Base-by-base conservation (phyloP, 164 flowering plant species). In the Magnolia officinalis region DNA sequence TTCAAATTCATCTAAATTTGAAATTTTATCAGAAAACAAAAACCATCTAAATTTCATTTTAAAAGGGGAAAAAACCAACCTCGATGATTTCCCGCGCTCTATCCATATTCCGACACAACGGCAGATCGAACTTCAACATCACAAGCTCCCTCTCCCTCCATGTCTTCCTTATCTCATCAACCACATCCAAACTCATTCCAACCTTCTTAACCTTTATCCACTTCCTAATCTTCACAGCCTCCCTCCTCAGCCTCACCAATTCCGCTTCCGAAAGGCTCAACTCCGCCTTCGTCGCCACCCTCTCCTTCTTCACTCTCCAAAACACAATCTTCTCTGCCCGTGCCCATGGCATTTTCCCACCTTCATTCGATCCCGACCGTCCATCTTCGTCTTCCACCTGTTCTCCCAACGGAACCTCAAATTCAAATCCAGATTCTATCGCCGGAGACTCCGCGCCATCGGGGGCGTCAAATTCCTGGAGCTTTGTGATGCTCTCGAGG, bases 161-260 rank as follows among this genome's bases (percentile, higher is more conserved):
- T 75, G 74, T 68, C 63, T 59, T 78, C 55, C 75, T 80, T 76
- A 96, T 85, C 76, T 91, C 85, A 84, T 88, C 85, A 49, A 96
- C 95, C 76, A 90, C 92, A 71, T 59, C 84, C 71, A 84, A 79
- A 63, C 91, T 91, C 37, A 96, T 90, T 64, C 99, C 99, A 63
- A 89, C 90, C 83, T 94, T 96, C 86, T 77, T 92, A 67, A 90
- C 97, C 85, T 90, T 96, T 75, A 92, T 88, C 99, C 98, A 93
- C 73, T 83, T 82, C 80, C 81, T 87, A 85, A 96, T 85, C 79
- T 70, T 88, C 74, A 26, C 75, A 63, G 89, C 98, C 66, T 91
- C 90, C 73, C 70, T 74, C 55, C 93, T 90, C 90, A 96, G 84
- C 80, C 92, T 91, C 81, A 78, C 80, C 20, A 94, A 83, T 83